phyloP scores from a whole-genome alignment of 768 basidiomycete genomes.

The Lentinula detonsa region DNA sequence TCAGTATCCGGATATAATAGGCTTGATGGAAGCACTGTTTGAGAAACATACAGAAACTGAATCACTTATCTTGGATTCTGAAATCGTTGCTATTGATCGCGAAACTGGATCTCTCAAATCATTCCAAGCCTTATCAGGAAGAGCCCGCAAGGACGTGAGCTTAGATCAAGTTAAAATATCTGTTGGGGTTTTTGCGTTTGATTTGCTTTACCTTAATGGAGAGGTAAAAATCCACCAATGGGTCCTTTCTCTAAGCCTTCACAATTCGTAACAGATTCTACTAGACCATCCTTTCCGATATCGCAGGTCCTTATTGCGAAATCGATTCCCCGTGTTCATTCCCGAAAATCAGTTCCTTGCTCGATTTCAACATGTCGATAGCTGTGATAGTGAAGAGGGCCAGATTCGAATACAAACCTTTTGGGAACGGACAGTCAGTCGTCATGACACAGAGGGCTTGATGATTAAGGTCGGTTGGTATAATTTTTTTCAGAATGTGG shows the following conservation, averaged over 20 bases:
- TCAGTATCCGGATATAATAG: slow-evolving; percentile 80
- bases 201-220: slow-evolving; percentile 82
- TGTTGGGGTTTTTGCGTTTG: slow-evolving; percentile 85
- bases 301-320: slow-evolving; percentile 59
- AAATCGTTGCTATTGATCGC: slow-evolving; percentile 80
- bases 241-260: neutral
- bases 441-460: slow-evolving; percentile 56
- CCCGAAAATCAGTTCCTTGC: slow-evolving; percentile 44
- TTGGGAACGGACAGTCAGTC: slow-evolving; percentile 74
- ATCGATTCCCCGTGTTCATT: slow-evolving; percentile 49
- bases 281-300: slow-evolving; percentile 64
- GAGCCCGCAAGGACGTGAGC: slow-evolving; percentile 79
- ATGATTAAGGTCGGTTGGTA: slow-evolving; percentile 75
- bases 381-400: slow-evolving; percentile 58
- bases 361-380: slow-evolving; percentile 69
- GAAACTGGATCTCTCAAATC: slow-evolving; percentile 56
- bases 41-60: slow-evolving; percentile 29
- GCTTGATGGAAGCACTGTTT: slow-evolving; percentile 44
- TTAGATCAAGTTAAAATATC: slow-evolving; percentile 68
- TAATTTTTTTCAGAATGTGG: neutral
- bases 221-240: slow-evolving; percentile 43
- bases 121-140: slow-evolving; percentile 83
- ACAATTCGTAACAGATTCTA: slow-evolving; percentile 43
- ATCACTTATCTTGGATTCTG: slow-evolving; percentile 81
- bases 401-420: slow-evolving; percentile 64